phyloP scores from a whole-genome alignment of 176 grass and related monocot genomes.

The Guadua angustifolia region DNA sequence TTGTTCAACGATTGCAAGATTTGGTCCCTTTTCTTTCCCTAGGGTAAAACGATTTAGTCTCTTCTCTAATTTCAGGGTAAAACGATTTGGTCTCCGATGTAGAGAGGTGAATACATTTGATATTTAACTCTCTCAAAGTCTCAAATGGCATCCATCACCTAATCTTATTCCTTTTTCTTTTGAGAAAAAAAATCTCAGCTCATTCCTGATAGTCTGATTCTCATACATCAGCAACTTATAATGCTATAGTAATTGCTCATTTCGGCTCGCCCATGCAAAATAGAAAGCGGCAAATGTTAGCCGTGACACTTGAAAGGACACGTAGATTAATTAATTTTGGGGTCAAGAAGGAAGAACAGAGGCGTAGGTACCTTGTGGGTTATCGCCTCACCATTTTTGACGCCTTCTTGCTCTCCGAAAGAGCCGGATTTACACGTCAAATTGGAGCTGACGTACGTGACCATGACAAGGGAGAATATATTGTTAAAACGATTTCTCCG shows the following conservation, averaged over 20 bases:
- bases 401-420: slow-evolving; percentile 41
- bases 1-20: neutral
- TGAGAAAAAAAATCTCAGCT: too few species aligned
- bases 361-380: neutral
- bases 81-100: neutral
- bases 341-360: neutral
- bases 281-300: neutral
- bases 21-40: neutral
- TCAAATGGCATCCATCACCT: slow-evolving; percentile 20
- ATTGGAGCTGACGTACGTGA: neutral
- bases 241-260: neutral
- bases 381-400: slow-evolving; percentile 2
- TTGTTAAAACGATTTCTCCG: neutral
- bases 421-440: slow-evolving; percentile 2
- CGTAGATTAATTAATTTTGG: neutral
- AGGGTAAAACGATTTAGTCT: neutral
- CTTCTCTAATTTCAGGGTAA: neutral
- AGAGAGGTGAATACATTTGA: neutral
- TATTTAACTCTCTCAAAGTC: neutral
- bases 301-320: neutral
- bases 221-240: neutral
- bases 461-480: neutral
- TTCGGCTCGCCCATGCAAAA: neutral
- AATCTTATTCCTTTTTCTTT: too few species aligned
- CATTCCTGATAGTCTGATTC: neutral